Base-by-base conservation (phyloP, 805 yeast species). In the Kodamaea lidongshanica region DNA sequence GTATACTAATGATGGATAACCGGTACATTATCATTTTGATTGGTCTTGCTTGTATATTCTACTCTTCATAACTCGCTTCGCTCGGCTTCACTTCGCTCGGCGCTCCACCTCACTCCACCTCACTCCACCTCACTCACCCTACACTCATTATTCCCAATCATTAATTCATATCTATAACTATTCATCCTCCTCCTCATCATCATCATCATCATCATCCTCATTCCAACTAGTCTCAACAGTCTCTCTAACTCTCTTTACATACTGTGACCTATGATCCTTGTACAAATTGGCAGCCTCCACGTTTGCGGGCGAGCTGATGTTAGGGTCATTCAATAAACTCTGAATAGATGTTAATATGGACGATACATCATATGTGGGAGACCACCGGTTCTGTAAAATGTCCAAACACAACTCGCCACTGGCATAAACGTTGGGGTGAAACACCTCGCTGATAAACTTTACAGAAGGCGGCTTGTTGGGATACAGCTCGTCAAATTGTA, bases 381-480 rank as follows among this genome's bases (percentile, higher is more conserved):
- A 82, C 98, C 98, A 92, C 53, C 97, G 71, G 62, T 89, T 92
- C 54, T 92, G 98, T 43, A 92, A 65, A 43, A 92, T 92, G 61
- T 92, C 98, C 40, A 92, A 70, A 62, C 98, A 92, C 40, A 92
- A 74, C 50, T 92, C 97, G 15, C 98, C 98, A 27, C 79, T 73
- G 7, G 94, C 95, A 50, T 92, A 92, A 3, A 92, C 97, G 52
- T 92, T 92, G 3, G 98, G 98, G 54, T 92, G 98, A 56, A 92
- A 92, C 96, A 92, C 92, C 47, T 84, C 89, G 38, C 89, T 79
- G 22, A 88, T 65, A 54, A 92, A 92, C 53, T 84, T 81, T 25
- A 92, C 98, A 34, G 72, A 67, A 2, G 98, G 98, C 13, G 98
- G 97, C 50, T 92, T 92, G 49, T 89, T 88, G 4, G 98, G 98